Conservation (phyloP, 2,329 filamentous ascomycete species). For the Microcyclosporella mali region DNA sequence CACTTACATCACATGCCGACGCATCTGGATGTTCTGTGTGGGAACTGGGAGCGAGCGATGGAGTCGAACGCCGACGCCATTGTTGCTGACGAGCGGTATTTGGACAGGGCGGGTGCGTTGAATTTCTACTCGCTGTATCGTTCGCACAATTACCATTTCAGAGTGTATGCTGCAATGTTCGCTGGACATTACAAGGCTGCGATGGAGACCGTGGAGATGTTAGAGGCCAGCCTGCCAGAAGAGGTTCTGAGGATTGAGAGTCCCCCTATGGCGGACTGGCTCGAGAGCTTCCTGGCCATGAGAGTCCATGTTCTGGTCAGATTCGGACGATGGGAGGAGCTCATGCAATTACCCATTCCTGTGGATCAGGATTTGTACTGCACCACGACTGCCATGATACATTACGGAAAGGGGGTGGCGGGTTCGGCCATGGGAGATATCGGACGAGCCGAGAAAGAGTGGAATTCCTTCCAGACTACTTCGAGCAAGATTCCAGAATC, state of each 20-base stretch:
- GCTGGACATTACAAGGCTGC: constrained; percentile 59
- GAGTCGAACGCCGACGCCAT: constrained; percentile 62
- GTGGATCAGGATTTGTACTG: constrained; percentile 57
- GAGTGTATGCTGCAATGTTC: constrained; percentile 73
- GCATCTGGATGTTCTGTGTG: constrained; percentile 67
- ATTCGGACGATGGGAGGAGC: constrained; percentile 66
- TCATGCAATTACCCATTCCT: constrained; percentile 53
- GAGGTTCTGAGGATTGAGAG: constrained; percentile 57
- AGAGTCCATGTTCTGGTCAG: constrained; percentile 64
- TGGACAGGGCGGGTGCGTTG: constrained; percentile 51
- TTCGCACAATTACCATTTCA: constrained; percentile 67
- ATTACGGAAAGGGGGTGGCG: constrained; percentile 65
- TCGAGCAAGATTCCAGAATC: constrained; percentile 49
- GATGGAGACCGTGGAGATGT: constrained; percentile 51
- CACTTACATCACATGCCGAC: constrained; percentile 73
- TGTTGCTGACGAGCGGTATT: constrained; percentile 60
- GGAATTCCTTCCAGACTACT: constrained; percentile 47
- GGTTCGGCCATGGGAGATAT: constrained; percentile 54
- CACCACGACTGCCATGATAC: constrained; percentile 60
- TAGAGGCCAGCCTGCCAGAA: constrained; percentile 59
- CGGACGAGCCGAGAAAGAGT: constrained; percentile 49
- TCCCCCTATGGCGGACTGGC: constrained; percentile 72
- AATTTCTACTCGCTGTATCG: constrained; percentile 76
- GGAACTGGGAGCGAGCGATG: constrained; percentile 63
- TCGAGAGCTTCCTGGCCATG: constrained; percentile 65